phyloP scores from a whole-genome alignment of 2,329 filamentous ascomycete genomes.

The Dendrostoma leiphaemia region DNA sequence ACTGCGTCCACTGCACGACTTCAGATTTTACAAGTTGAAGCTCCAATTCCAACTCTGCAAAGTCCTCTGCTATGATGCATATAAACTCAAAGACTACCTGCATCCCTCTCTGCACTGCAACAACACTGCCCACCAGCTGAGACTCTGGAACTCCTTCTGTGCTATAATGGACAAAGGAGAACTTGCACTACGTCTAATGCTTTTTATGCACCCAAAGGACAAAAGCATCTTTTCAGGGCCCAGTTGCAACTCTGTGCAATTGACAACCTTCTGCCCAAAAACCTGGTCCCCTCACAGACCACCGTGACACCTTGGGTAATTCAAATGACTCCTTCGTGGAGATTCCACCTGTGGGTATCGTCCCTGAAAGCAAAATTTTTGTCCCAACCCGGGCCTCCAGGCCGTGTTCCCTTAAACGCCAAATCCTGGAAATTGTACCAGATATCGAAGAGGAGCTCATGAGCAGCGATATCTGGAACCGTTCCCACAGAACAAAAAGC shows the following conservation, averaged over 20 bases:
- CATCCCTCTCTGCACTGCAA: background rate
- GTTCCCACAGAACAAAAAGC: slow-evolving; percentile 18
- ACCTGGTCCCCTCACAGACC: no score
- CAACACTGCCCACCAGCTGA: no score
- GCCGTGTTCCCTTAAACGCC: slow-evolving; percentile 7
- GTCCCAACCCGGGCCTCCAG: slow-evolving; percentile 6
- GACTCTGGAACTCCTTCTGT: no score
- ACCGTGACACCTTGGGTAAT: background rate
- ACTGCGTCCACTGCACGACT: background rate
- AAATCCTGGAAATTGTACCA: background rate
- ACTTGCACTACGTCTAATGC: background rate
- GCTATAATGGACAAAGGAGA: no score
- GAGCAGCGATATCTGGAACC: background rate
- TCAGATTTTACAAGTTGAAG: background rate
- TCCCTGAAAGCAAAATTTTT: slow-evolving; percentile 24
- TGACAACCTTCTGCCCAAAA: no score
- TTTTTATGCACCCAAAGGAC: background rate
- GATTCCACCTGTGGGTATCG: slow-evolving; percentile 27
- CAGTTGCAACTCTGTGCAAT: background rate
- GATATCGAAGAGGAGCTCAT: background rate
- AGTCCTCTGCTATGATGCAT: background rate
- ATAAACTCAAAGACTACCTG: background rate
- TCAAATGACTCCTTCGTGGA: slow-evolving; percentile 6
- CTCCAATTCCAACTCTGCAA: background rate
- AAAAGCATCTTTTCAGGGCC: background rate